These are phyloP conservation scores for Pythium plurisporium DNA, from an alignment of 352 stramenopile species.

Conservation along the genomic window DNA sequence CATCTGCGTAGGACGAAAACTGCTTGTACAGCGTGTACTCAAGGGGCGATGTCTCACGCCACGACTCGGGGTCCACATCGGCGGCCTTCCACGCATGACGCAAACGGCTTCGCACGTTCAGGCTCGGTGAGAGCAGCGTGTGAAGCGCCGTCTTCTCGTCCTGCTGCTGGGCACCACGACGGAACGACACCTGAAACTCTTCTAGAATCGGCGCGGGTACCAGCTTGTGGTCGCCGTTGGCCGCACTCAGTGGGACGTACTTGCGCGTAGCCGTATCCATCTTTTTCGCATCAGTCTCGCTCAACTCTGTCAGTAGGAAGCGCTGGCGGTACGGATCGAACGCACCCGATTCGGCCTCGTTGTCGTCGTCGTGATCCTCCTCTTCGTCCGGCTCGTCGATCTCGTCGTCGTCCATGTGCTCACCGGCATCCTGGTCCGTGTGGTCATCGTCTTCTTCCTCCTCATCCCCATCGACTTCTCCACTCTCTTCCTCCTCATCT, in stretches of 20 bases:
- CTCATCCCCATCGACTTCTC: slow-evolving; percentile 19
- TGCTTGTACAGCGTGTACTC: slow-evolving; percentile 51
- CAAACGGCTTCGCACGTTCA: slow-evolving; percentile 47
- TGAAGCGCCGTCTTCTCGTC: slow-evolving; percentile 26
- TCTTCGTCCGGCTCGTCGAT: slow-evolving; percentile 15
- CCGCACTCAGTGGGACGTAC: slow-evolving; percentile 27
- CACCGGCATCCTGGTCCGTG: slow-evolving; percentile 6
- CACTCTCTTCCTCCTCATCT: slow-evolving; percentile 36
- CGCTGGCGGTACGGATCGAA: slow-evolving; percentile 57
- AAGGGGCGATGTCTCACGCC: slow-evolving; percentile 32
- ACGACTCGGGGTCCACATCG: slow-evolving; percentile 28
- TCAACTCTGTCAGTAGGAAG: slow-evolving; percentile 50
- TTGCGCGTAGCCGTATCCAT: slow-evolving; percentile 37
- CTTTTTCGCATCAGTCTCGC: slow-evolving; percentile 36
- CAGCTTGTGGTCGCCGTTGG: slow-evolving; percentile 11
- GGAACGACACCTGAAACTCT: slow-evolving; percentile 46
- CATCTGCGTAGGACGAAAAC: slow-evolving; percentile 51
- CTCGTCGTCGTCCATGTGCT: slow-evolving; percentile 1
- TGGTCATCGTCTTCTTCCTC: slow-evolving; percentile 12
- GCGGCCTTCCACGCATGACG: slow-evolving; percentile 42
- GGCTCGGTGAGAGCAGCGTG: slow-evolving; percentile 8
- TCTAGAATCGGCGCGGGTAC: slow-evolving; percentile 21
- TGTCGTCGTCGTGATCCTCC: slow-evolving; percentile 5
- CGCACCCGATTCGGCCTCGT: slow-evolving; percentile 22
- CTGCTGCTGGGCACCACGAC: slow-evolving; percentile 22